These are phyloP conservation scores for Noccaea caerulescens DNA, from an alignment of 345 rosid species.

Conservation along the genomic window DNA sequence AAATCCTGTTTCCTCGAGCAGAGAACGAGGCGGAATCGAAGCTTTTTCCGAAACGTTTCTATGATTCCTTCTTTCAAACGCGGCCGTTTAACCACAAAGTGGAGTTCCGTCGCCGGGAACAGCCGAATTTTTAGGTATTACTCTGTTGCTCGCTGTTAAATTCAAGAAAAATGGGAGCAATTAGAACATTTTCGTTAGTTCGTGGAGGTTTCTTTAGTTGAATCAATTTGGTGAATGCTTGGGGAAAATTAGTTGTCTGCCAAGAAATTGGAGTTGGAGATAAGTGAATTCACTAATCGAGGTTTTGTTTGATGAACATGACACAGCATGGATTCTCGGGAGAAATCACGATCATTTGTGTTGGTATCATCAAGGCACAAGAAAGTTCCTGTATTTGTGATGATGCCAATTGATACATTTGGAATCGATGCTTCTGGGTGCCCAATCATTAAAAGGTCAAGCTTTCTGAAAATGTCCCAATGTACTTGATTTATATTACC, in stretches of 20 bases:
- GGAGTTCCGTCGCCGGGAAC: conserved; percentile 49
- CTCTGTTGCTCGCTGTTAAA: conserved; percentile 3
- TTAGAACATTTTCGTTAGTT: conserved; percentile 16
- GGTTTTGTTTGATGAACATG: conserved; percentile 20
- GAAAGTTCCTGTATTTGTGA: conserved; percentile 62
- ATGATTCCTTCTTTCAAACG: conserved; percentile 50
- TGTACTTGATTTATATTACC: conserved; percentile 24
- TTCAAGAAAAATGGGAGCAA: not conserved
- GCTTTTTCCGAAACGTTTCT: conserved; percentile 54
- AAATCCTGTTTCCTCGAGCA: conserved; percentile 47
- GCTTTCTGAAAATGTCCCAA: conserved; percentile 13
- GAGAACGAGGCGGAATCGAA: conserved; percentile 43
- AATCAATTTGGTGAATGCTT: conserved; percentile 7
- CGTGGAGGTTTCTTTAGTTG: conserved; percentile 18
- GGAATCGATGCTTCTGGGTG: conserved; percentile 59
- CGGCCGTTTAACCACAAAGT: conserved; percentile 44
- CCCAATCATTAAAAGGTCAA: conserved; percentile 59
- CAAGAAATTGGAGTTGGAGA: not conserved
- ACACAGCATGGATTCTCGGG: conserved; percentile 68
- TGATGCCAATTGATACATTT: conserved; percentile 60
- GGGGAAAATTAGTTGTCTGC: not conserved
- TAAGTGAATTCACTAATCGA: conserved; percentile 8
- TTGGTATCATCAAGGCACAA: conserved; percentile 61
- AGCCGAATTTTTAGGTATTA: conserved; percentile 57
- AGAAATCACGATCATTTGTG: conserved; percentile 55